phyloP scores from a whole-genome alignment of 805 yeast species.

The Maudiozyma barnettii region DNA sequence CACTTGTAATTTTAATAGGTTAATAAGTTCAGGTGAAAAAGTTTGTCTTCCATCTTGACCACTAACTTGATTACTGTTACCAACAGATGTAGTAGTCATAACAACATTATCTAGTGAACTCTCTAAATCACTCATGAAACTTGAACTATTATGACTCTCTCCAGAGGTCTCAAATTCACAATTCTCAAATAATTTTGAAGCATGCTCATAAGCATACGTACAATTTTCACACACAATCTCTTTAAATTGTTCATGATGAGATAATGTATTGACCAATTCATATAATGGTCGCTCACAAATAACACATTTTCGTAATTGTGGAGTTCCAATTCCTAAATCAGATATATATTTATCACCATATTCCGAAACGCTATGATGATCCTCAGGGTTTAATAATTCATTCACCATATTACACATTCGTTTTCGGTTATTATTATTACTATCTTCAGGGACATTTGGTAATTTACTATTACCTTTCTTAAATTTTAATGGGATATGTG shows the following conservation, averaged over 20 bases:
- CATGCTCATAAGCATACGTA: conserved; percentile 45
- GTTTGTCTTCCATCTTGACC: not conserved
- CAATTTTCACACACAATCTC: conserved; percentile 60
- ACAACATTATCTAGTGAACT: conserved; percentile 8
- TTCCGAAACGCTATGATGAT: not conserved
- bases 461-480: conserved; percentile 1
- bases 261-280: conserved; percentile 32
- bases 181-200: conserved; percentile 33
- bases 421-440: not conserved
- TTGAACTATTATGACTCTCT: conserved; percentile 9
- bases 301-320: conserved; percentile 39
- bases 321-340: conserved; percentile 9
- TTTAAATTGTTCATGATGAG: conserved; percentile 21
- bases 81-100: not conserved
- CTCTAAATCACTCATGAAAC: conserved; percentile 6
- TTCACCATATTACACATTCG: conserved; percentile 11
- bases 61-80: not conserved
- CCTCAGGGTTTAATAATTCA: conserved; percentile 11
- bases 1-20: conserved; percentile 25
- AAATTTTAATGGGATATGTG: conserved; percentile 20
- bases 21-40: conserved; percentile 25
- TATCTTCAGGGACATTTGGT: conserved; percentile 8
- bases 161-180: conserved; percentile 31
- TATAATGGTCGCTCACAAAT: conserved; percentile 62
- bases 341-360: conserved; percentile 17